A percentile compares a stretch with the other conserved stretches of the same genome.
Evolutionary conservation across 805 yeast genomes (phyloP).

Genomic region (Starmerella cellae): DNA sequence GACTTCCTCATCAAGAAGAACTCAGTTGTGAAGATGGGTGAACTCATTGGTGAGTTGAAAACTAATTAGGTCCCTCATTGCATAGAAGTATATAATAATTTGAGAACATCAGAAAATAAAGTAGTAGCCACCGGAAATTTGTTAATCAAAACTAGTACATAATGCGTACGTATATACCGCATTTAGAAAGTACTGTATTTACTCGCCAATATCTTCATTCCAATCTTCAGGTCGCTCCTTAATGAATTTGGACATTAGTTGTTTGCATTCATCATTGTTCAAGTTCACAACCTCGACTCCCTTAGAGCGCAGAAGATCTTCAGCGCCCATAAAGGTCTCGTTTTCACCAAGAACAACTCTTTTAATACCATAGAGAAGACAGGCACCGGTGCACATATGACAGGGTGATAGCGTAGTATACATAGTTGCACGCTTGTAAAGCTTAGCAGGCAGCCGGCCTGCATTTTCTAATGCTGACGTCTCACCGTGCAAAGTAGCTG

Average conservation of each 20-base stretch:
- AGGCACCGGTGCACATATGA: slow-evolving; percentile 91
- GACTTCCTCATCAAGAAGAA: slow-evolving; percentile 56
- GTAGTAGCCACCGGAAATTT: too few relatives aligned
- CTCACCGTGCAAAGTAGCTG: slow-evolving; percentile 85
- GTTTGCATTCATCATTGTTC: slow-evolving; percentile 30
- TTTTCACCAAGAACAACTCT: slow-evolving; percentile 87
- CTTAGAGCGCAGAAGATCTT: slow-evolving; percentile 48
- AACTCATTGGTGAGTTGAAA: slow-evolving; percentile 50
- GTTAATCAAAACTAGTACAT: too few relatives aligned
- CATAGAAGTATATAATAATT: too few relatives aligned
- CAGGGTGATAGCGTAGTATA: slow-evolving; percentile 91
- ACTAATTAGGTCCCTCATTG: too few relatives aligned
- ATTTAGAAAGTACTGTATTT: not conserved
- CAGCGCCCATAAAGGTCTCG: slow-evolving; percentile 70
- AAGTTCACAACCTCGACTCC: slow-evolving; percentile 41
- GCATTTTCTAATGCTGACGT: slow-evolving; percentile 80
- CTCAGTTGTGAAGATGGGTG: slow-evolving; percentile 76
- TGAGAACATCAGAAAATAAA: too few relatives aligned
- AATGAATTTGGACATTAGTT: slow-evolving; percentile 67
- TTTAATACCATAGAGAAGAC: slow-evolving; percentile 73
- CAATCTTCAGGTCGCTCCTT: slow-evolving; percentile 33
- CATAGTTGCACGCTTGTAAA: slow-evolving; percentile 74
- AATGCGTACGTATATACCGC: not conserved
- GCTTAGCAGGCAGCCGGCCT: slow-evolving; percentile 70
- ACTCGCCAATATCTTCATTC: slow-evolving; percentile 31